A percentile compares a stretch with the other conserved stretches of the same genome.
Conservation (phyloP, 352 stramenopile genomes). For the Globisporangium polare region DNA sequence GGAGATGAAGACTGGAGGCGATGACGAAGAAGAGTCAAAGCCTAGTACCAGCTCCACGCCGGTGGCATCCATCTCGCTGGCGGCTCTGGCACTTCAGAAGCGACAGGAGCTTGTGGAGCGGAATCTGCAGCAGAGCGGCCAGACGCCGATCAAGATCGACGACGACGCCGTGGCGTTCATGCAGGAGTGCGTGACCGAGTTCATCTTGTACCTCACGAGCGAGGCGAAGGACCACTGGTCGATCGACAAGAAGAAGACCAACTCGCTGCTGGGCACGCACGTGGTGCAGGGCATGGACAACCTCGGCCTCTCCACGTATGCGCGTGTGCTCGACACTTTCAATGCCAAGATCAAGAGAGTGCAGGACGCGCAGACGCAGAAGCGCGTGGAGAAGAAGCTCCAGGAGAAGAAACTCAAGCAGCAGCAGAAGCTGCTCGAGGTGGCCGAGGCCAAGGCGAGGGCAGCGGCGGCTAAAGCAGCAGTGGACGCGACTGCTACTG, state of each 20-base stretch:
- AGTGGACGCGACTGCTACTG: background rate
- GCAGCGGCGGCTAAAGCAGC: background rate
- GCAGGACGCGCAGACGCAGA: conserved; percentile 52
- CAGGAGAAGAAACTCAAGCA: conserved; percentile 23
- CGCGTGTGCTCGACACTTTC: conserved; percentile 48
- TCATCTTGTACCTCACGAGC: conserved; percentile 78
- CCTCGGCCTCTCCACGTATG: conserved; percentile 65
- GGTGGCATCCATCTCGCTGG: background rate
- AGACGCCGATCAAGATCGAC: conserved; percentile 55
- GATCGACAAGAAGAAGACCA: conserved; percentile 62
- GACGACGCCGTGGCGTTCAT: conserved; percentile 76
- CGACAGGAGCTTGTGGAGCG: background rate
- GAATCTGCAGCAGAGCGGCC: conserved; percentile 9
- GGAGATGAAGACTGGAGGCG: conserved; percentile 3
- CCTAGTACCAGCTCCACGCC: background rate
- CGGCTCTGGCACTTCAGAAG: conserved; percentile 6
- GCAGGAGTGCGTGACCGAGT: conserved; percentile 85
- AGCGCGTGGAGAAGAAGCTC: conserved; percentile 59
- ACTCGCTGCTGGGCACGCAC: conserved; percentile 55
- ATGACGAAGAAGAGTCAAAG: background rate
- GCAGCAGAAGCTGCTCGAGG: conserved; percentile 22
- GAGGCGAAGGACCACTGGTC: conserved; percentile 66
- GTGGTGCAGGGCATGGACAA: conserved; percentile 66
- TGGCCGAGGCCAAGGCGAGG: conserved; percentile 19
- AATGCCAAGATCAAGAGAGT: conserved; percentile 68